Conservation (phyloP, 371 early-diverging fungal species). For the Parasitella parasitica region DNA sequence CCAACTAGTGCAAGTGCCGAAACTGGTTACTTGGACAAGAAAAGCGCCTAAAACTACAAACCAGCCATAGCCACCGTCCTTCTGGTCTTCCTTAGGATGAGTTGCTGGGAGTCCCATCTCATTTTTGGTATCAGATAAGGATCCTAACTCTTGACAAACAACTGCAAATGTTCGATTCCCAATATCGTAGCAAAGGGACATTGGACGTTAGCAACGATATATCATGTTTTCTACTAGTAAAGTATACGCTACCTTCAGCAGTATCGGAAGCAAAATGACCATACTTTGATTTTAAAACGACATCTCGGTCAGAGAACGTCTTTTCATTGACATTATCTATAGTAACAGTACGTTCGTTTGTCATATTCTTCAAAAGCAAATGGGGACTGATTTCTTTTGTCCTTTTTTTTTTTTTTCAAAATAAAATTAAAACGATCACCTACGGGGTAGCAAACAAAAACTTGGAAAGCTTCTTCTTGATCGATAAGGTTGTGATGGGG, state of each 20-base stretch:
- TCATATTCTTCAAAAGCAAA: slow-evolving; percentile 16
- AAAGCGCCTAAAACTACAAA: slow-evolving; percentile 57
- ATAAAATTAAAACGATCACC: slow-evolving; percentile 3
- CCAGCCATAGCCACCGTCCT: slow-evolving; percentile 64
- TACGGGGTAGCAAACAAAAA: slow-evolving; percentile 8
- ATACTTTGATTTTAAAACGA: background rate
- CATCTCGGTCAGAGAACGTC: background rate
- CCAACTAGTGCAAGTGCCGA: slow-evolving; percentile 48
- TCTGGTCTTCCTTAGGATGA: slow-evolving; percentile 21
- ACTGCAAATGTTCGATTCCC: background rate
- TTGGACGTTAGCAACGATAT: background rate
- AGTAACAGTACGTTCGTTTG: slow-evolving; percentile 27
- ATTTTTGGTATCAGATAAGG: background rate
- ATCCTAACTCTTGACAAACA: background rate
- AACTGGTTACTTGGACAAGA: slow-evolving; percentile 55
- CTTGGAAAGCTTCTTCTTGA: background rate
- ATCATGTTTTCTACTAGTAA: no score
- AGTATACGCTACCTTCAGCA: slow-evolving; percentile 2
- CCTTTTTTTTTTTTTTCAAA: background rate
- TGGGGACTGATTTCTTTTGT: background rate
- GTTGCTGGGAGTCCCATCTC: background rate
- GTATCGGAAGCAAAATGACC: slow-evolving; percentile 2
- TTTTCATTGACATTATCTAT: slow-evolving; percentile 14
- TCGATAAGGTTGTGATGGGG: background rate
- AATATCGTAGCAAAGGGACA: background rate